Base-by-base conservation (phyloP, 495 filamentous ascomycete genomes). In the Entonaema liquescens region DNA sequence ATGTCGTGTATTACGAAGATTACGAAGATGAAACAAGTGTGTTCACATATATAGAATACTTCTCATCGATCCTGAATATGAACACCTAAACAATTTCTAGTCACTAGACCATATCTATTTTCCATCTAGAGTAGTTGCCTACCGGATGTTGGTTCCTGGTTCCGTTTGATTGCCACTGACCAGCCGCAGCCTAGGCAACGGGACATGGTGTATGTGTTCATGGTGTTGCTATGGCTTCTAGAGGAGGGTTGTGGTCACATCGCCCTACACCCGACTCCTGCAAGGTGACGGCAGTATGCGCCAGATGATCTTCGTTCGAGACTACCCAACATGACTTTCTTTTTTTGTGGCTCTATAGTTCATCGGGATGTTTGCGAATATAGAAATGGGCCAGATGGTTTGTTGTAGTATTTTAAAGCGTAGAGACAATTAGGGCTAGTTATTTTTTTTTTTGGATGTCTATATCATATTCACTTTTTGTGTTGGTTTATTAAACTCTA, bases 241-340 rank as follows among this genome's bases (percentile, higher is more conserved):
- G 29, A 53, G 68, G 58, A 49, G 62, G 68, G 68, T 38, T 65
- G 15, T 61, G 62, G 68, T 67, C 19, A 50, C 59, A 71, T 71
- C 53, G 63, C 29, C n/a, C 31, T 21, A 44, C 42, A 53, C 44
- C 62, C 58, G 53, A 58, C 40, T 42, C 29, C 62, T 71, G 68
- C 63, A 66, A 40, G 59, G 52, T 71, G 68, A 71, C 36, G 63
- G 63, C 44, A 57, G 38, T 29, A 35, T 61, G 58, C 50, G 38
- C 7, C 67, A 67, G 53, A 59, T 63, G 63, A 71, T 67, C 63
- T 62, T 67, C 68, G 53, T 28, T n/a, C 13, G 26, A 35, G 61
- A 47, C 42, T 53, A 40, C 68, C 62, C 3, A 58, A 65, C 29
- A 62, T 23, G 42, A 29, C 42, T 31, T n/a, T n/a, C 31, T 33